These are phyloP conservation scores for Parsonsia alboflavescens DNA, from an alignment of 257 asterid species.

Conservation along the genomic window DNA sequence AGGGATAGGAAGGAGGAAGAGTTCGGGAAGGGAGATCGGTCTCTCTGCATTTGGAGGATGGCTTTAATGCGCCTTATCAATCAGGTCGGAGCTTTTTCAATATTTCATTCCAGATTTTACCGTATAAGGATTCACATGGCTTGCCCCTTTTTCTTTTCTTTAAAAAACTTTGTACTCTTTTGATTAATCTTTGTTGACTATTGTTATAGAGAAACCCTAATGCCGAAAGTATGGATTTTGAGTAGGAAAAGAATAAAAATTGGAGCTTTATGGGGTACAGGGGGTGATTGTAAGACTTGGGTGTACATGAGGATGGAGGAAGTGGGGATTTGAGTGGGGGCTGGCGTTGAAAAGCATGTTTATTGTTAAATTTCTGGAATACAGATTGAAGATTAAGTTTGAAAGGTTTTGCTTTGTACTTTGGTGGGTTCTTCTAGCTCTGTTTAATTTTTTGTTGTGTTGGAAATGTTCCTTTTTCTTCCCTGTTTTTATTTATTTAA, in stretches of 20 bases:
- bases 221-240: conserved; percentile 5
- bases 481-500: neutral
- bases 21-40: conserved; percentile 12
- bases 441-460: conserved; percentile 1
- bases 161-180: too few species aligned
- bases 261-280: conserved; percentile 4
- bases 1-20: conserved; percentile 3
- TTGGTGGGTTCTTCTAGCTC: conserved; percentile 4
- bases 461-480: neutral
- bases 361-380: neutral
- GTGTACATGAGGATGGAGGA: neutral
- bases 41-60: conserved; percentile 35
- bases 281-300: conserved; percentile 3
- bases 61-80: conserved; percentile 56
- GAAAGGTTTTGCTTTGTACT: too few species aligned
- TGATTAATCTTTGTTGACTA: neutral
- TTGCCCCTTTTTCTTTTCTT: neutral
- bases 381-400: neutral
- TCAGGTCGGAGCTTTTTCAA: conserved; percentile 37
- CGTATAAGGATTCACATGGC: neutral
- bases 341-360: neutral
- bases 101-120: conserved; percentile 1
- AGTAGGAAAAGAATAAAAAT: neutral
- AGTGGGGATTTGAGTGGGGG: neutral
- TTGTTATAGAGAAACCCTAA: conserved; percentile 38